Percentiles rank a stretch among this genome's conserved stretches.
Evolutionary conservation across 257 asterid genomes (phyloP).

Genomic region (Ballota nigra): DNA sequence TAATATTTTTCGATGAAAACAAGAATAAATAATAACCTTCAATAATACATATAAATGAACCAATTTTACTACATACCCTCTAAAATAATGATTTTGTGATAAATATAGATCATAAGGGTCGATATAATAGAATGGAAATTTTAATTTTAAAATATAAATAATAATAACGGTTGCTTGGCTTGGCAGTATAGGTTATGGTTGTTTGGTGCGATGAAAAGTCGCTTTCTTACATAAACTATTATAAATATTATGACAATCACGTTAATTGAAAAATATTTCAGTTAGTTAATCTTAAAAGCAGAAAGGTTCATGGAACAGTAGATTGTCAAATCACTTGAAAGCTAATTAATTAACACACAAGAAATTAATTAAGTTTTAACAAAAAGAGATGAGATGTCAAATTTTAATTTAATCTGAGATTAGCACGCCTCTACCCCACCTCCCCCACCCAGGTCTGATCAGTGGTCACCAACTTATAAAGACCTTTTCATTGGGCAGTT

Average conservation of each 20-base stretch:
- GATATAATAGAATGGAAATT: background rate
- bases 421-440: background rate
- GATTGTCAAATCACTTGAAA: slow-evolving; percentile 12
- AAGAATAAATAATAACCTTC: no score
- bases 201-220: slow-evolving; percentile 20
- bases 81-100: background rate
- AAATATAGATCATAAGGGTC: background rate
- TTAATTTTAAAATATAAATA: background rate
- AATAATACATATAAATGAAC: no score
- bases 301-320: background rate
- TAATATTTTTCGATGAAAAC: no score
- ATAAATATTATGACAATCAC: background rate
- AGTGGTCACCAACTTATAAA: slow-evolving; percentile 19
- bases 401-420: background rate
- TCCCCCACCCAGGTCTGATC: slow-evolving; percentile 9
- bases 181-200: slow-evolving; percentile 22
- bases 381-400: slow-evolving; percentile 1
- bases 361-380: no score
- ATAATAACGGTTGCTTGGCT: slow-evolving; percentile 30
- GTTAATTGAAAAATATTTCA: background rate
- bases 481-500: slow-evolving; percentile 26
- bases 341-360: background rate
- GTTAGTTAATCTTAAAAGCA: slow-evolving; percentile 7
- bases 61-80: no score
- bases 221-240: background rate